These are phyloP conservation scores for Aspergillus fijiensis DNA, from an alignment of 2,329 filamentous ascomycete species.

Conservation along the genomic window DNA sequence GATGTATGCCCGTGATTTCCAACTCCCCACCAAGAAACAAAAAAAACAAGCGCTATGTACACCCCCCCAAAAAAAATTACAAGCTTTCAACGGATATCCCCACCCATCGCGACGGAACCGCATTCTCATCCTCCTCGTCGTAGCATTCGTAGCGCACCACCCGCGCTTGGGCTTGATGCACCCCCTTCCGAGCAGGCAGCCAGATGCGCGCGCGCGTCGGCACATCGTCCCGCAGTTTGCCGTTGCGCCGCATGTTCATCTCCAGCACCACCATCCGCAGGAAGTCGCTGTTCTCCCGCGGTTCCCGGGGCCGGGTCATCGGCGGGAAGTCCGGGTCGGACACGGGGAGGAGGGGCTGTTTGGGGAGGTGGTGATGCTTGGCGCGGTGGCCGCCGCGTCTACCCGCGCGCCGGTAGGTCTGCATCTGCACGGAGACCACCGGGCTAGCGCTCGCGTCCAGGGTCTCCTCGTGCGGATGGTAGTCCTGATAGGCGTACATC, in stretches of 20 bases:
- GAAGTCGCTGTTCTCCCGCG: slow-evolving; percentile 64
- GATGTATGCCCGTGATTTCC: not conserved
- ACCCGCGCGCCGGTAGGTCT: slow-evolving; percentile 54
- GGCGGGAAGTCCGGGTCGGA: slow-evolving; percentile 40
- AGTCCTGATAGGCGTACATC: slow-evolving; percentile 46
- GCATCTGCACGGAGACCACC: slow-evolving; percentile 62
- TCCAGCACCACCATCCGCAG: slow-evolving; percentile 64
- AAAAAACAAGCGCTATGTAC: not conserved
- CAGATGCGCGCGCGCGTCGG: slow-evolving; percentile 59
- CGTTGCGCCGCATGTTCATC: slow-evolving; percentile 66
- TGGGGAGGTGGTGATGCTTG: slow-evolving; percentile 44
- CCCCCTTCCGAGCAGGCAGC: slow-evolving; percentile 55
- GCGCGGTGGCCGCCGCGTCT: slow-evolving; percentile 27
- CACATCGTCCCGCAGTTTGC: slow-evolving; percentile 58
- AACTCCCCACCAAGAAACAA: not conserved
- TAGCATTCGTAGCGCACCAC: slow-evolving; percentile 15
- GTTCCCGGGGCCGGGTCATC: slow-evolving; percentile 58
- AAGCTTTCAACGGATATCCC: slow-evolving; percentile 25
- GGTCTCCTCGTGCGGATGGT: slow-evolving; percentile 36
- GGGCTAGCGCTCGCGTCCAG: slow-evolving; percentile 35
- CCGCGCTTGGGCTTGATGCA: slow-evolving; percentile 12
- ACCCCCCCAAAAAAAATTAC: not conserved
- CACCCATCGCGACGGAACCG: slow-evolving; percentile 31
- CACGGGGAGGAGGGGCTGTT: slow-evolving; percentile 39
- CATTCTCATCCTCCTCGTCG: slow-evolving; percentile 20